These are phyloP conservation scores for Phyllosticta citribraziliensis DNA, from an alignment of 2,329 filamentous ascomycete species.

Conservation along the genomic window DNA sequence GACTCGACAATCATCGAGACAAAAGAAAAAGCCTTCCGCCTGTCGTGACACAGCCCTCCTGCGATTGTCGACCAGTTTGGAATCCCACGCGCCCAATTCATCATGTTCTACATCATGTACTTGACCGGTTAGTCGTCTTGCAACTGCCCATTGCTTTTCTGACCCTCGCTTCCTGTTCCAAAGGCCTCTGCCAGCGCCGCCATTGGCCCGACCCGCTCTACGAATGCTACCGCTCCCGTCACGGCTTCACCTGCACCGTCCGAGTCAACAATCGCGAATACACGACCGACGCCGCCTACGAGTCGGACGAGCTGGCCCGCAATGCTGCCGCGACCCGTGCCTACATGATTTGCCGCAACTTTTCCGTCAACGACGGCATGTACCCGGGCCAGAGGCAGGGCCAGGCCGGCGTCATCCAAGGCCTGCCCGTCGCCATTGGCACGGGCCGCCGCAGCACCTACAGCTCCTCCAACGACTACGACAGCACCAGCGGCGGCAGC, in stretches of 20 bases:
- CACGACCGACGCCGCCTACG: conserved; percentile 78
- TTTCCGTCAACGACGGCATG: conserved; percentile 95
- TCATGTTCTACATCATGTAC: conserved; percentile 37
- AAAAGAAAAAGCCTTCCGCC: neutral
- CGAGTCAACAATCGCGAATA: conserved; percentile 96
- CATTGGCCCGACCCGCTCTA: conserved; percentile 89
- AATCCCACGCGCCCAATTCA: conserved; percentile 3
- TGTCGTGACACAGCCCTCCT: neutral
- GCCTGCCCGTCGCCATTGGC: conserved; percentile 54
- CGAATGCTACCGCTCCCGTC: conserved; percentile 64
- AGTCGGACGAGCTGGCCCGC: conserved; percentile 71
- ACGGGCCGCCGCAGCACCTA: conserved; percentile 44
- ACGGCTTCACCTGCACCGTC: conserved; percentile 80
- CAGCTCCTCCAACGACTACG: conserved; percentile 36
- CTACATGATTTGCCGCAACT: conserved; percentile 96
- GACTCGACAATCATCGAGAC: neutral
- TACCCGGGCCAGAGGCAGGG: conserved; percentile 47
- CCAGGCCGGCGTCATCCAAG: conserved; percentile 47
- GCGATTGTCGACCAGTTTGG: neutral
- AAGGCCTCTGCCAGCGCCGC: conserved; percentile 91
- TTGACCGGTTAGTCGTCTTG: conserved; percentile 29
- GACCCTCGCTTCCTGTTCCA: conserved; percentile 7
- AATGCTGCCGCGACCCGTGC: conserved; percentile 93
- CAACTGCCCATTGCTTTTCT: conserved; percentile 9
- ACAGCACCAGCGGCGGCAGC: conserved; percentile 44